A percentile compares a stretch with the other conserved stretches of the same genome.
phyloP scores from a whole-genome alignment of 768 basidiomycete species.

The Suillus fuscotomentosus region DNA sequence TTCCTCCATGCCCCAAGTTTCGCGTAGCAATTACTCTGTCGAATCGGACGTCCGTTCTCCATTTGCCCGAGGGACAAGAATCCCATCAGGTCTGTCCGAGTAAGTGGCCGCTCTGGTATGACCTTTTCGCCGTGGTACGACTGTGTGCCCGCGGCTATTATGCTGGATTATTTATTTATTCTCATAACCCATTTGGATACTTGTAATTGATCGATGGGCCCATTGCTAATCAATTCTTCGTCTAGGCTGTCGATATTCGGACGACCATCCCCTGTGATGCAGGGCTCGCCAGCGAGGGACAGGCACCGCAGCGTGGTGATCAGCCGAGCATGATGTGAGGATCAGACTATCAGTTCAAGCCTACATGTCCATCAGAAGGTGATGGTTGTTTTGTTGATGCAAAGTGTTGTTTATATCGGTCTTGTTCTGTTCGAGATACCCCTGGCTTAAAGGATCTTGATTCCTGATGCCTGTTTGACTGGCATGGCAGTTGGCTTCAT shows the following conservation, averaged over 20 bases:
- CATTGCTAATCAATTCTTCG: not conserved
- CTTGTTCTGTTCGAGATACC: not conserved
- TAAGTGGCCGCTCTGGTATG: conserved; percentile 15
- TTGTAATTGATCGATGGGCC: not conserved
- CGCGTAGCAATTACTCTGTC: conserved; percentile 9
- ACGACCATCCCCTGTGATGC: conserved; percentile 24
- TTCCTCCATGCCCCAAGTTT: conserved; percentile 10
- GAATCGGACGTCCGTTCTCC: conserved; percentile 30
- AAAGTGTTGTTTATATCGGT: not conserved
- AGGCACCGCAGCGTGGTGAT: not conserved
- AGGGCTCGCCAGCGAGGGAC: not conserved
- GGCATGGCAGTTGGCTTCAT: not conserved
- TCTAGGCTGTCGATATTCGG: conserved; percentile 14
- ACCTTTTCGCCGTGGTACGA: not conserved
- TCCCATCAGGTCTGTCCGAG: conserved; percentile 20
- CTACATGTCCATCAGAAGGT: too few relatives aligned
- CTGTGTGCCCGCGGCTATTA: too few relatives aligned
- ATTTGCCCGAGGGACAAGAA: conserved; percentile 19
- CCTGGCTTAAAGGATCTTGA: not conserved
- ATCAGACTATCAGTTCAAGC: not conserved
- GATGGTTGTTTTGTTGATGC: not conserved
- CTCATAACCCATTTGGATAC: not conserved
- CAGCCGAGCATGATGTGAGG: not conserved
- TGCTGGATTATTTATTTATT: not conserved
- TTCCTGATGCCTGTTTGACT: not conserved